phyloP scores from a whole-genome alignment of 1,139 yeast species.

The Taphrina betulina region DNA sequence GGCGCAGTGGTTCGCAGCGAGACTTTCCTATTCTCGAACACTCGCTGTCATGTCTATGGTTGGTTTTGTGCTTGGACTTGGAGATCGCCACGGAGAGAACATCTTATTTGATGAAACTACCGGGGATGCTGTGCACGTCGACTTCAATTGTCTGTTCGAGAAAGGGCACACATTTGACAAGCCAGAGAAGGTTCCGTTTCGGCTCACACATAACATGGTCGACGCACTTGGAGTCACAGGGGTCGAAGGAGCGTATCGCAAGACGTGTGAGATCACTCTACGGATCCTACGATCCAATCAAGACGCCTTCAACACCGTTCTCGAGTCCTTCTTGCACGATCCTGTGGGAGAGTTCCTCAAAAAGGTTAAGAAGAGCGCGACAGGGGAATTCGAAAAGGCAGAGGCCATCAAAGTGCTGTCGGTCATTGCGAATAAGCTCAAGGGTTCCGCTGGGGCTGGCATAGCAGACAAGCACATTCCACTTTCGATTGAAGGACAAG shows the following conservation, averaged over 20 bases:
- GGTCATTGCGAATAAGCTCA: slow-evolving; percentile 71
- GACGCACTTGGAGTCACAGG: slow-evolving; percentile 92
- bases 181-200: slow-evolving; percentile 93
- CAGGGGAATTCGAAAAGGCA: slow-evolving; percentile 36
- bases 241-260: slow-evolving; percentile 81
- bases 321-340: slow-evolving; percentile 90
- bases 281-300: slow-evolving; percentile 72
- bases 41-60: slow-evolving; percentile 97
- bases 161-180: slow-evolving; percentile 56
- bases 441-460: slow-evolving; percentile 74
- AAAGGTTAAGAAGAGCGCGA: slow-evolving; percentile 34
- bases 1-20: slow-evolving; percentile 75
- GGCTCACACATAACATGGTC: slow-evolving; percentile 81
- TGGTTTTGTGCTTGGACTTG: slow-evolving; percentile 75
- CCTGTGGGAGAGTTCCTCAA: slow-evolving; percentile 68
- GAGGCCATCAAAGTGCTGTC: slow-evolving; percentile 55
- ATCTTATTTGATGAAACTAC: slow-evolving; percentile 68
- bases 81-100: slow-evolving; percentile 96
- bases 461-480: slow-evolving; percentile 63
- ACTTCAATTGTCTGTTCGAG: slow-evolving; percentile 92
- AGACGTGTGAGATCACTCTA: slow-evolving; percentile 81
- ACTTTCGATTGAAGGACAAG: slow-evolving; percentile 88
- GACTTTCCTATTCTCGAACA: slow-evolving; percentile 72
- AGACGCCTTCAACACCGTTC: slow-evolving; percentile 81
- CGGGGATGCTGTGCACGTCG: slow-evolving; percentile 88